Conservation (phyloP, 2,329 filamentous ascomycete genomes). For the Arthrobotrys sinensis region DNA sequence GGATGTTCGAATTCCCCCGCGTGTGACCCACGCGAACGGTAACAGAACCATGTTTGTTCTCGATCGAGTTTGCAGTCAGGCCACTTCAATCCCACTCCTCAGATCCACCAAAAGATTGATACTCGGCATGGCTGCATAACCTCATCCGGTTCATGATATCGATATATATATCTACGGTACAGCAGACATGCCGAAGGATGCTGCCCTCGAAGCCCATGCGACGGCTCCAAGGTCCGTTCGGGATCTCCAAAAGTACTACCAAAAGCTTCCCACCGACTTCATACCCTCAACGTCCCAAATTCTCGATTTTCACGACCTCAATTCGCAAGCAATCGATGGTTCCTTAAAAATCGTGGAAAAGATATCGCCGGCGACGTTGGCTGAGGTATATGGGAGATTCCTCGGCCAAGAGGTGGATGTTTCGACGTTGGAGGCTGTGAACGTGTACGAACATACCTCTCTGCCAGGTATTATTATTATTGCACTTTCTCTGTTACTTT, state of each 20-base stretch:
- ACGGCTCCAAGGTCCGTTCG: constrained; percentile 61
- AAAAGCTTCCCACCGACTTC: constrained; percentile 55
- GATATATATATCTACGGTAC: neutral
- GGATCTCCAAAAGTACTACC: constrained; percentile 62
- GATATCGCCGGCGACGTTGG: constrained; percentile 30
- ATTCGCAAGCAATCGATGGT: constrained; percentile 14
- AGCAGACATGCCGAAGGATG: constrained; percentile 31
- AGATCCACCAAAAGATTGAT: no score
- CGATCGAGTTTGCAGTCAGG: constrained; percentile 2
- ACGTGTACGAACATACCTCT: constrained; percentile 60
- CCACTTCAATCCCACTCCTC: neutral
- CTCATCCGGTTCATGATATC: no score
- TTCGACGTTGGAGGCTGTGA: constrained; percentile 4
- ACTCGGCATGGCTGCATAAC: no score
- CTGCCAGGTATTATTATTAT: constrained; percentile 62
- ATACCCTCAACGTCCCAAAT: constrained; percentile 49
- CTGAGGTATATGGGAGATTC: constrained; percentile 49
- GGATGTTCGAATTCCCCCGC: no score
- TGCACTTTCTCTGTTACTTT: neutral
- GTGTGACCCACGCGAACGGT: neutral
- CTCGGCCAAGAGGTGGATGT: constrained; percentile 14
- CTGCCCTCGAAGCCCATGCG: constrained; percentile 60
- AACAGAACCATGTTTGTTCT: constrained; percentile 14
- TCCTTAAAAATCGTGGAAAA: constrained; percentile 31
- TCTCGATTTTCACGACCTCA: constrained; percentile 58